Evolutionary conservation across 2,329 filamentous ascomycete species (phyloP), one percentile per base, ranked within the genome.

Genomic region (Polychaeton citri): DNA sequence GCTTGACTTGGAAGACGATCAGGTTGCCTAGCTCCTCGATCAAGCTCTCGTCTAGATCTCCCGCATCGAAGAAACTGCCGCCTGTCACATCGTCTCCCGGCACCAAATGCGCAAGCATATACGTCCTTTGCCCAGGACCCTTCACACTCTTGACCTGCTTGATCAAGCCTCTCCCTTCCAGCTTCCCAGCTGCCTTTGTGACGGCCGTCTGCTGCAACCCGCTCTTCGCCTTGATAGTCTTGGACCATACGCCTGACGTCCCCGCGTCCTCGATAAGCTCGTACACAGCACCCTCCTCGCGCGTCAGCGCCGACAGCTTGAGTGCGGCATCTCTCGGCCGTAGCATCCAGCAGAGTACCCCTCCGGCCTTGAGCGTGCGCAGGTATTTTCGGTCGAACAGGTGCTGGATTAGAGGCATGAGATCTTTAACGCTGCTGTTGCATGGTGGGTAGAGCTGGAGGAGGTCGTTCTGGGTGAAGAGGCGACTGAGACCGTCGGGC

Each of bases 41-140:
- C 55, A 98, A 84, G 39, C 81, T 81, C 44, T 82, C 79, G 59
- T 98, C 90, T 9, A 96, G 71, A 45, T 87, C 81, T 35, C 85
- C 83, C 43, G 94, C 86, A 6, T 83, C 87, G 58, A 90, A 95
- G 84, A 88, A 98, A 6, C 85, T 81, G 2, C 90, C 90, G 33
- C 90, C 90, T 0, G 86, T 93, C 32, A 92, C 83, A 42, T 90
- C 81, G 43, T 95, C 87, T 36, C 80, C 84, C 0, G 90, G 88
- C 8, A 77, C 75, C 41, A 98, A 72, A 43, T 79, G 79, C 36
- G 79, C 76, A 52, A 94, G 79, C 71, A 98, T 93, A 68, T 90
- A 98, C 72, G 93, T 94, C 63, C 93, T 94, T 55, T 90, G 81
- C 46, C 79, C 82, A 19, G 85, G 84, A 53, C 82, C 79, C 62